Evolutionary conservation across 2,329 filamentous ascomycete genomes (phyloP), one percentile per base, ranked within the genome.

Genomic region (Aspergillus sp.): DNA sequence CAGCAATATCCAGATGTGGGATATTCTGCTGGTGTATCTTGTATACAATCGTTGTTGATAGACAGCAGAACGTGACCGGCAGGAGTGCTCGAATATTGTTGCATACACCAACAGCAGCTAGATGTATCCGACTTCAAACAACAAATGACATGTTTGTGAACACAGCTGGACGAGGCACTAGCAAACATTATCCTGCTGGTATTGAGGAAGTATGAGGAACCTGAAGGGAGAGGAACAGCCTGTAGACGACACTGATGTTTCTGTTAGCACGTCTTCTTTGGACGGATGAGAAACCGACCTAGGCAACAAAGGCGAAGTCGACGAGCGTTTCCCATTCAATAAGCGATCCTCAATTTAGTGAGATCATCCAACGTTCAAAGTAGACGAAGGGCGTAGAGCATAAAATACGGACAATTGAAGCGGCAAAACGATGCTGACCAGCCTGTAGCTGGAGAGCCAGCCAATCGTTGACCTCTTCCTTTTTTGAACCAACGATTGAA

Each of bases 71-170:
- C 13, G 13, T 35, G 47, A 19, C 41, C 44, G 22, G 19, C 43
- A 23, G 45, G 32, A 35, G 33, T 45, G 35, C 19, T 45, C 39
- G 41, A 44, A 35, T 33, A 41, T 17, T 42, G 23, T 13, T 49
- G 43, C 30, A 46, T 33, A 48, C 47, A 55, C 33, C 45, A 49
- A 43, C 47, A 56, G 43, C 49, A 49, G 46, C 47, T 45, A 38
- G 46, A 41, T 17, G 49, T 45, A 22, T 43, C 53, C 45, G 51
- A 47, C 17, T 41, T 41, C 20, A 47, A 49, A 51, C 51, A 56
- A 46, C 50, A 45, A 47, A 51, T 51, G 41, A 49, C 54, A 57
- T 58, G 46, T 45, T 56, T 53, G 47, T 57, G 51, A 45, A 49
- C 46, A 48, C 48, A 59, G 41, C 19, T 52, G 27, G 47, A 42